Evolutionary conservation across 2,329 filamentous ascomycete species (phyloP).

Genomic region (Exutisphaerella laricina): DNA sequence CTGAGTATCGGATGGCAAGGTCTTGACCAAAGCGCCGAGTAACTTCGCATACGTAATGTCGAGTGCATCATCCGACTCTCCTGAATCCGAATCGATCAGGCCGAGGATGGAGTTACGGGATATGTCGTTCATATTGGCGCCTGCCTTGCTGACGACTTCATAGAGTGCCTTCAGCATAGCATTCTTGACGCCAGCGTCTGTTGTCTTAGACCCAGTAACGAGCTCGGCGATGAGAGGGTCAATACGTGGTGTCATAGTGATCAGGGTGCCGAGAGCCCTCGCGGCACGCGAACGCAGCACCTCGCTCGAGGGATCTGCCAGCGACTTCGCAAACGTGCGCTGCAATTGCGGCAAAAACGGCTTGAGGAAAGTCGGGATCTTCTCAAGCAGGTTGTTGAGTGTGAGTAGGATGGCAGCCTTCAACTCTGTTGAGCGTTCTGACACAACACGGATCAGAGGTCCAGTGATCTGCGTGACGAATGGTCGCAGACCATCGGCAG

Average conservation of each 20-base stretch:
- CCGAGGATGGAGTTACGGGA: slow-evolving; percentile 80
- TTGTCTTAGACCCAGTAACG: slow-evolving; percentile 90
- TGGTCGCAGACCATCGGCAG: slow-evolving; percentile 77
- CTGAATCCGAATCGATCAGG: slow-evolving; percentile 79
- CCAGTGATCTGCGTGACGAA: slow-evolving; percentile 98
- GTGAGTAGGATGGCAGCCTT: slow-evolving; percentile 92
- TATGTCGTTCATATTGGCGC: slow-evolving; percentile 86
- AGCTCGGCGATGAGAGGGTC: slow-evolving; percentile 91
- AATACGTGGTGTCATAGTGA: slow-evolving; percentile 90
- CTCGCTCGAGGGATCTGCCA: slow-evolving; percentile 90
- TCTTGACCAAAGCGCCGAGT: slow-evolving; percentile 82
- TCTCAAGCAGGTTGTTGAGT: slow-evolving; percentile 90
- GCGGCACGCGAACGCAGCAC: slow-evolving; percentile 80
- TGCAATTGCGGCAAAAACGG: slow-evolving; percentile 96
- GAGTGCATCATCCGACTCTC: slow-evolving; percentile 66
- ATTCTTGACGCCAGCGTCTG: slow-evolving; percentile 78
- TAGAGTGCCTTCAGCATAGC: slow-evolving; percentile 97
- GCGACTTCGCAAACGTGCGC: slow-evolving; percentile 90
- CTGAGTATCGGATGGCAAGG: slow-evolving; percentile 68
- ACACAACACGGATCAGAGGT: slow-evolving; percentile 94
- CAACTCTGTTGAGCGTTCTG: slow-evolving; percentile 91
- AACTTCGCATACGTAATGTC: slow-evolving; percentile 86
- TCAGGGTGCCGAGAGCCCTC: slow-evolving; percentile 88
- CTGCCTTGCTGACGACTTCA: slow-evolving; percentile 93
- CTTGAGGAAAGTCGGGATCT: slow-evolving; percentile 92